Evolutionary conservation across 1,139 yeast genomes (phyloP), one percentile per base, ranked within the genome.

Genomic region (Kodamaea arcana): DNA sequence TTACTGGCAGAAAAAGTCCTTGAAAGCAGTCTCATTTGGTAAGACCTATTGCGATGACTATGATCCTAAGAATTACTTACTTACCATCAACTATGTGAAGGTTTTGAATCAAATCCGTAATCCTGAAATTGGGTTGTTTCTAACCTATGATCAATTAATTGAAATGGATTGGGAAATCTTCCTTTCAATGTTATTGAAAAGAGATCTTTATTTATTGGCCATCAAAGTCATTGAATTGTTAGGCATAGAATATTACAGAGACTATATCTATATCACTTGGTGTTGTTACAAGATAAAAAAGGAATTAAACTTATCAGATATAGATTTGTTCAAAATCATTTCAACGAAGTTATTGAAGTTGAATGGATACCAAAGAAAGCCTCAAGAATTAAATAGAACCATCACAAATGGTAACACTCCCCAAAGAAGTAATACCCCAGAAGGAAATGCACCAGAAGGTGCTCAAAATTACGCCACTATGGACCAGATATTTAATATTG

Each of bases 21-120:
- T 92, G 23, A 72, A 78, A 41, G 95, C 96, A 0, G 96, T 92
- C 0, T 70, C 87, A 0, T 86, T 90, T 60, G 98, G 97, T 1
- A 92, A 90, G 52, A 71, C 86, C 0, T 78, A 83, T 27, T 72
- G 40, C 20, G 60, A 56, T 8, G 48, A 63, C 3, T 79, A 73
- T 47, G 72, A 80, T 51, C 65, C 86, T 2, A 78, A 75, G 34
- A 69, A 70, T 30, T 88, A 82, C 51, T 74, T 87, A 4, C 62
- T 66, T 16, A 73, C 78, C 3, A 66, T 90, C 41, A 75, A 81
- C 46, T 61, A 62, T 20, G 50, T 88, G 20, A 74, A 86, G 43
- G 78, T 87, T 1, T 62, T 88, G 37, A 92, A 87, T 50, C 79
- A 82, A 34, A 58, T 87, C 2, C 65, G 94, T 35, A 65, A 75